Evolutionary conservation across 2,329 filamentous ascomycete species (phyloP), one percentile per base, ranked within the genome.

Genomic region (Aspergillus arachidicola): DNA sequence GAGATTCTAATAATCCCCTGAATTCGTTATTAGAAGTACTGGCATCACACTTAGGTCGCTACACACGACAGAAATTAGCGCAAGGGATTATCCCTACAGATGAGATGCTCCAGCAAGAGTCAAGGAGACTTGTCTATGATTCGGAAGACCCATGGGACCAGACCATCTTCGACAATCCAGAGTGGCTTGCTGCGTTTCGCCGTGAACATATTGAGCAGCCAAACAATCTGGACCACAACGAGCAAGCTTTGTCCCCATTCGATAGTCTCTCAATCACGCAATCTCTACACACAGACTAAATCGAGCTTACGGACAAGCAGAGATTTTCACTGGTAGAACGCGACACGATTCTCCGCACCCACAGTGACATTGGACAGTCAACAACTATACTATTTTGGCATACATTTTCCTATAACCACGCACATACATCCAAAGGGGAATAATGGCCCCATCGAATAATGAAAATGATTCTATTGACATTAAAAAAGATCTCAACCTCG

Each of bases 111-210:
- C 83, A 85, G 68, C 65, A 67, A 6, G 75, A 83, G 59, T 80
- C 83, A 4, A 76, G 83, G 21, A 70, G 72, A 41, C 80, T 85
- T 28, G 62, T 84, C 5, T 85, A 83, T 61, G 79, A 80, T n/a
- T 75, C 75, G 11, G 81, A 84, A 48, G 83, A 85, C 59, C 68
- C 75, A 12, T 85, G 82, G 82, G 80, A 84, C 57, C 75, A 79
- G 43, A 78, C 75, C 12, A 73, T 72, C 21, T 68, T 67, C 10
- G 71, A 73, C 60, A 68, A 68, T 56, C 61, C 63, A 2, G 65
- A 69, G 46, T 72, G 69, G 68, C 46, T 72, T 12, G 62, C 68
- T 57, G 54, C 59, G 4, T 72, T 72, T 57, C 61, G 65, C 30
- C 50, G 53, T 58, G 41, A 46, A 58, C 56, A 50, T 50, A 50